Base-by-base conservation (phyloP, 129 eudicot genomes). In the Dittrichia graveolens region DNA sequence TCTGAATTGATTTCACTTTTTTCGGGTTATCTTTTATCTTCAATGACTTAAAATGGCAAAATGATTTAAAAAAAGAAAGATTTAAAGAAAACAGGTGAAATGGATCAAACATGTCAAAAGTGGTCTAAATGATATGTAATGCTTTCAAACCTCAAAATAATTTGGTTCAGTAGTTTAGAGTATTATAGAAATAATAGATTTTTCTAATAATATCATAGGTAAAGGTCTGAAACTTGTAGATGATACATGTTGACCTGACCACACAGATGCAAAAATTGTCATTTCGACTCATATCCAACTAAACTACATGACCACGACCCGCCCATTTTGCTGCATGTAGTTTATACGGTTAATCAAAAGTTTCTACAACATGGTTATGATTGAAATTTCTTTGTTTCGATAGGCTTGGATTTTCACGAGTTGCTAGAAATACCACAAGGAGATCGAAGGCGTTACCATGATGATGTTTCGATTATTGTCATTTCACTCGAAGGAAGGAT, bases 351-450 rank as follows among this genome's bases (percentile, higher is more conserved):
- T 70, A 39, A 54, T 70, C 44, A 71, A 14, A 43, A 55, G 47
- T 34, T 55, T 42, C 34, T 46, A 55, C 8, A 56, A 67, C n/a
- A 56, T 38, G 40, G 52, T 63, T 38, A 38, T 35, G 70, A 31
- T 24, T 73, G 67, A 62, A 56, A 31, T 69, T 34, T 67, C 35
- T 67, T 71, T 43, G 59, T 34, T 50, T 46, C 67, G 75, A 8
- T 63, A 94, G 98, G 98, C 35, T 74, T 95, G 80, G 96, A 95
- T 60, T 90, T 95, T 69, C 92, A 90, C 68, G 99, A 95, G 82
- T 76, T 95, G 85, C 89, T 95, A 16, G 99, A 95, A 78, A 95
- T 95, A 78, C 99, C 99, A 19, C 97, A 95, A 81, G 99, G 99
- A 39, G 99, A 95, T 81, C 82, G 99, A 14, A 83, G 99, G 14